A percentile compares a stretch with the other conserved stretches of the same genome.
Conservation (phyloP, 768 basidiomycete genomes). For the Collybiopsis confluens region DNA sequence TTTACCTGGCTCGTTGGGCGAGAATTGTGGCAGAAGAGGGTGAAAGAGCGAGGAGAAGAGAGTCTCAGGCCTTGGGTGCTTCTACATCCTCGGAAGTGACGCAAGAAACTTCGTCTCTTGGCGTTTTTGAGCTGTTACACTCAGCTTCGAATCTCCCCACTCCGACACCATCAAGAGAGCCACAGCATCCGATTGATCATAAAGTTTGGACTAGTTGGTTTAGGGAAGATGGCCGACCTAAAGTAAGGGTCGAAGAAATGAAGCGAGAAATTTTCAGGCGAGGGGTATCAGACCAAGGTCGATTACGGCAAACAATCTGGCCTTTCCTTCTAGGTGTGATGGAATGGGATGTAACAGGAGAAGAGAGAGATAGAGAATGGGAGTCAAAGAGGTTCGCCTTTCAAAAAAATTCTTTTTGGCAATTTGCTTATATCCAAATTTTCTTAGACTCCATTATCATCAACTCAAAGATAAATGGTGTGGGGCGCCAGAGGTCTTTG, state of each 20-base stretch:
- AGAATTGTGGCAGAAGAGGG: constrained; percentile 97
- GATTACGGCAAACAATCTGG: constrained; percentile 76
- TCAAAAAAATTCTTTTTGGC: neutral
- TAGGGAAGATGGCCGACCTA: constrained; percentile 62
- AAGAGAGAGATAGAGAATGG: constrained; percentile 60
- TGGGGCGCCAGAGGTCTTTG: constrained; percentile 77
- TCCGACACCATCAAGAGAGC: constrained; percentile 80
- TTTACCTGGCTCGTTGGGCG: constrained; percentile 97
- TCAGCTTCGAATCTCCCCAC: constrained; percentile 76
- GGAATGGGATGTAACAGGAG: constrained; percentile 68
- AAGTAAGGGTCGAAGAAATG: constrained; percentile 64
- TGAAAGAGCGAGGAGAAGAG: constrained; percentile 78
- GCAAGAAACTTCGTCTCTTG: constrained; percentile 71
- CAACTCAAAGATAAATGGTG: constrained; percentile 78
- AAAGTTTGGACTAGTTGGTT: constrained; percentile 80
- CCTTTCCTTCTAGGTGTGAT: constrained; percentile 85
- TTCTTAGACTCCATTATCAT: constrained; percentile 60
- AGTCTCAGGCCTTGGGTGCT: constrained; percentile 65
- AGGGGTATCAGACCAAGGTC: constrained; percentile 53
- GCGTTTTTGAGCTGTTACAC: constrained; percentile 84
- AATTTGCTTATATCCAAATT: constrained; percentile 4
- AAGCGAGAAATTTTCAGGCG: constrained; percentile 73
- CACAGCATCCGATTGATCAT: constrained; percentile 70
- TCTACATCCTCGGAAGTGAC: constrained; percentile 41
- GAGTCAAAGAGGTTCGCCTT: constrained; percentile 52